phyloP scores from a whole-genome alignment of 78 protist genomes.

The Chrysochromulina tobinii region DNA sequence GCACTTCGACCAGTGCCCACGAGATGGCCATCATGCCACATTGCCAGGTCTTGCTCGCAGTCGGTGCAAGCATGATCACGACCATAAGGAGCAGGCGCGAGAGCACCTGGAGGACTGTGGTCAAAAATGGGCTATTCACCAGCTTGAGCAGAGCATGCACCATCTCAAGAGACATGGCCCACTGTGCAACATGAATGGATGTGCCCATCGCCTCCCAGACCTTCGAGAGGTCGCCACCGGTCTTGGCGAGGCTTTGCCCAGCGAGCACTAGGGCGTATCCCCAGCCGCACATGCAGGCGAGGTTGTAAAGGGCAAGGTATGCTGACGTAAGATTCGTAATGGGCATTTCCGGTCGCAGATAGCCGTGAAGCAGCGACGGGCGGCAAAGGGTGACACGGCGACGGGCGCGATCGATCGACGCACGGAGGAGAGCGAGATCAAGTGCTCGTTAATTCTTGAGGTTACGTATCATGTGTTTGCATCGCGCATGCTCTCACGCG shows the following conservation, averaged over 20 bases:
- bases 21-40: background rate
- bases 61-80: background rate
- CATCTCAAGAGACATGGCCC: constrained; percentile 15
- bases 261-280: background rate
- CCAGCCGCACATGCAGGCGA: constrained; percentile 6
- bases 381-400: too few species aligned
- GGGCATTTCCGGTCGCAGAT: too few species aligned
- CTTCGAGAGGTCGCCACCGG: background rate
- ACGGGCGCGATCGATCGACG: too few species aligned
- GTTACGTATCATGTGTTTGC: too few species aligned
- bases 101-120: background rate
- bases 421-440: too few species aligned
- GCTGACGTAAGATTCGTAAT: too few species aligned
- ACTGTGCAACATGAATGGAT: background rate
- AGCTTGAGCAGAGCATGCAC: constrained; percentile 2
- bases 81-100: background rate
- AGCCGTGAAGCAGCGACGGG: too few species aligned
- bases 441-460: too few species aligned
- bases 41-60: background rate
- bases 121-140: background rate
- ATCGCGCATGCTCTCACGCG: too few species aligned
- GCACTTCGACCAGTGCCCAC: background rate
- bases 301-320: constrained; percentile 22
- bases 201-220: background rate
- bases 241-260: too few species aligned